A percentile compares a stretch with the other conserved stretches of the same genome.
Evolutionary conservation across 345 rosid genomes (phyloP).

Genomic region (Citrus mangshanensis): DNA sequence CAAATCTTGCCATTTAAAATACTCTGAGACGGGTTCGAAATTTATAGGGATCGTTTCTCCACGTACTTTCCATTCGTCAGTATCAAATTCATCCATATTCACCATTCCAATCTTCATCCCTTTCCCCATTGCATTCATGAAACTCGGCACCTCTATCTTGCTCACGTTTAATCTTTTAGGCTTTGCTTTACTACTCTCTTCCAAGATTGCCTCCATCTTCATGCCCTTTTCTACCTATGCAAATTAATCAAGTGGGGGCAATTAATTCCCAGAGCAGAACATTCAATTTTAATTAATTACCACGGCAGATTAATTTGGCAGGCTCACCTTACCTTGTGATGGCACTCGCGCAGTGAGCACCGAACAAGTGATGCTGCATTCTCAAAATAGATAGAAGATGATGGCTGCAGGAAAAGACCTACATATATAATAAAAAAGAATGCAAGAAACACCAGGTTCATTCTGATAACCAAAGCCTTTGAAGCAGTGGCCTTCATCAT

Average conservation of each 20-base stretch:
- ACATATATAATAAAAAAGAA: constrained; percentile 58
- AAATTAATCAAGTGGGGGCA: constrained; percentile 6
- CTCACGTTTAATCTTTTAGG: constrained; percentile 24
- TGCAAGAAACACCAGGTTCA: constrained; percentile 60
- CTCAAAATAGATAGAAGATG: constrained; percentile 57
- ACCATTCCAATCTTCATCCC: constrained; percentile 74
- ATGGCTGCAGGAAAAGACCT: constrained; percentile 57
- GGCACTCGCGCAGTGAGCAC: constrained; percentile 76
- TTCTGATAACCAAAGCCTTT: constrained; percentile 54
- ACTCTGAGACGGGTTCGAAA: constrained; percentile 57
- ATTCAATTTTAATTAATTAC: neutral
- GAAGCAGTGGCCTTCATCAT: constrained; percentile 61
- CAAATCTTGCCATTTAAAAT: constrained; percentile 67
- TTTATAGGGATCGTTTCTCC: constrained; percentile 52
- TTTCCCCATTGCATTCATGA: constrained; percentile 46
- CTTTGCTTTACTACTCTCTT: constrained; percentile 19
- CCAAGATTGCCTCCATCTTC: constrained; percentile 59
- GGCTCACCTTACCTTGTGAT: constrained; percentile 94
- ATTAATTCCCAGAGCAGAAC: neutral
- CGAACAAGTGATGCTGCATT: constrained; percentile 63
- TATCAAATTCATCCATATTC: constrained; percentile 70
- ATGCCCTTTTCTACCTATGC: constrained; percentile 49
- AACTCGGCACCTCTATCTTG: constrained; percentile 58
- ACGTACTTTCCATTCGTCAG: constrained; percentile 46
- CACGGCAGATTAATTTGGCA: neutral